These are phyloP conservation scores for Sphagnum tenellum DNA, from an alignment of 225 moss, liverwort and hornwort genomes.

Conservation along the genomic window DNA sequence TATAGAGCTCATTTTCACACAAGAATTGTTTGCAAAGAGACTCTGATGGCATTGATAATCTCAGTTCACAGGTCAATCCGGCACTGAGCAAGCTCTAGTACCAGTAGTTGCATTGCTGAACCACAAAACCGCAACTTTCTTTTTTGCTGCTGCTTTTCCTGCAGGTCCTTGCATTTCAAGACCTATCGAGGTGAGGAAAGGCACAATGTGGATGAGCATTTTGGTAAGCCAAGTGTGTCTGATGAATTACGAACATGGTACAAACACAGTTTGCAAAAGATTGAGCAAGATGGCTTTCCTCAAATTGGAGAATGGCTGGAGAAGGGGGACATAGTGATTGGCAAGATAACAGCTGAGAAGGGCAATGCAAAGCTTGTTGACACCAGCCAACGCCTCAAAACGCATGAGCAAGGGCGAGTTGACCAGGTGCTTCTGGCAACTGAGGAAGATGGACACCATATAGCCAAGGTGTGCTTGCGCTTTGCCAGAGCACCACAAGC, in stretches of 20 bases:
- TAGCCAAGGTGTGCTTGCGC: slow-evolving; percentile 72
- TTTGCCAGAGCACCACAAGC: slow-evolving; percentile 77
- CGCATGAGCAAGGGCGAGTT: slow-evolving; percentile 78
- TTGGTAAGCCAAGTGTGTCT: slow-evolving; percentile 57
- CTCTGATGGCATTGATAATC: too few species aligned
- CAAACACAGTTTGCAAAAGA: slow-evolving; percentile 51
- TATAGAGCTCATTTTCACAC: too few species aligned
- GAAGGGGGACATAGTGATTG: slow-evolving; percentile 67
- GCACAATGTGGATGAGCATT: slow-evolving; percentile 44
- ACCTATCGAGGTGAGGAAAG: slow-evolving; percentile 53
- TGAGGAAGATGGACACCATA: slow-evolving; percentile 71
- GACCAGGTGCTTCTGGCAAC: slow-evolving; percentile 70
- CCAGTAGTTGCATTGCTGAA: too few species aligned
- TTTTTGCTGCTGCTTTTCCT: not conserved
- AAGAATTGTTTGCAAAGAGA: too few species aligned
- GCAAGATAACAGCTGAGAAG: slow-evolving; percentile 38
- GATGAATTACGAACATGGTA: slow-evolving; percentile 26
- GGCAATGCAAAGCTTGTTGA: slow-evolving; percentile 45
- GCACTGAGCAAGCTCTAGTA: too few species aligned
- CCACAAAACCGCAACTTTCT: not conserved
- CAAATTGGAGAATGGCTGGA: slow-evolving; percentile 51
- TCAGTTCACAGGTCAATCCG: too few species aligned
- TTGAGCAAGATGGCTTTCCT: slow-evolving; percentile 82
- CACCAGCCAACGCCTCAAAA: slow-evolving; percentile 58
- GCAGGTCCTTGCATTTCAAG: slow-evolving; percentile 69